Evolutionary conservation across 164 flowering plant species (phyloP).

Genomic region (Amborella trichopoda): DNA sequence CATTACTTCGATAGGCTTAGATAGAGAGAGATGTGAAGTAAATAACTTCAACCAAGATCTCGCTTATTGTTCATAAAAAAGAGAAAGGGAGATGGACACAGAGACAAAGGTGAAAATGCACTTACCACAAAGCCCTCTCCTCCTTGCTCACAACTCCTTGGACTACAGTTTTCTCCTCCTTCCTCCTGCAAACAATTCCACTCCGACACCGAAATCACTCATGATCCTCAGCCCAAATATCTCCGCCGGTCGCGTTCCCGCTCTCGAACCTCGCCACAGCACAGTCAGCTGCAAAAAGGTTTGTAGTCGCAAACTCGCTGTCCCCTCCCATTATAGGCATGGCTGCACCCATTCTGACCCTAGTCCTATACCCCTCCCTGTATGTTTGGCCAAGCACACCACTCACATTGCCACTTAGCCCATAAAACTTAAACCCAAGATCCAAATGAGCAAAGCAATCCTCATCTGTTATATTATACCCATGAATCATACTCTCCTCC

Average conservation of each 20-base stretch:
- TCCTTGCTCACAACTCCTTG: too few relatives aligned
- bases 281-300: constrained; percentile 41
- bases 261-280: constrained; percentile 15
- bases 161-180: too few relatives aligned
- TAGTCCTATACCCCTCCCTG: constrained; percentile 4
- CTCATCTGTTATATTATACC: constrained; percentile 10
- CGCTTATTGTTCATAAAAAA: too few relatives aligned
- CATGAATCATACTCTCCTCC: constrained; percentile 12
- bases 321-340: constrained; percentile 15
- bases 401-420: constrained; percentile 2
- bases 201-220: too few relatives aligned
- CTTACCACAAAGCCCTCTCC: too few relatives aligned
- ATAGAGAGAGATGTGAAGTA: too few relatives aligned
- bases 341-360: constrained; percentile 2
- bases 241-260: background rate
- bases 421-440: constrained; percentile 12
- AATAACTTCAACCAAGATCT: too few relatives aligned
- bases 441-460: constrained; percentile 17
- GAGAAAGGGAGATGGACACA: too few relatives aligned
- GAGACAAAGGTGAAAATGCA: too few relatives aligned
- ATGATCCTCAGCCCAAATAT: too few relatives aligned
- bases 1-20: too few relatives aligned
- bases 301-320: constrained; percentile 13
- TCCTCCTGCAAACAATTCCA: too few relatives aligned
- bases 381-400: constrained; percentile 17